These are phyloP conservation scores for Aspergillus sergii DNA, from an alignment of 2,329 filamentous ascomycete species.

Conservation along the genomic window DNA sequence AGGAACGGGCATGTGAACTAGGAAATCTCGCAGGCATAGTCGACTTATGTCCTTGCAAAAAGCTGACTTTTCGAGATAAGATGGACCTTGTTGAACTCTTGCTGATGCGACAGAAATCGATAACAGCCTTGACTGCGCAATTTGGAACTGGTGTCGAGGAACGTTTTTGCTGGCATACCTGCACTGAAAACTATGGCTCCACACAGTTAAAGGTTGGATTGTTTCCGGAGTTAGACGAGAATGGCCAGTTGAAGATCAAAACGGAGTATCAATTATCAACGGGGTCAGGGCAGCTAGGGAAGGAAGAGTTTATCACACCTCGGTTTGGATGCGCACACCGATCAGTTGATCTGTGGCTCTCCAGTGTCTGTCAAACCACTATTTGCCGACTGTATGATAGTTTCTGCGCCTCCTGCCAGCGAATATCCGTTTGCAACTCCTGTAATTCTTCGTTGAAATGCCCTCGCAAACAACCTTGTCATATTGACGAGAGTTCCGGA, in stretches of 20 bases:
- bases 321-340: slow-evolving; percentile 44
- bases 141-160: slow-evolving; percentile 33
- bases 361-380: slow-evolving; percentile 41
- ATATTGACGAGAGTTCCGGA: slow-evolving; percentile 25
- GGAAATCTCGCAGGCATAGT: slow-evolving; percentile 40
- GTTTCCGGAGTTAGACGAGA: slow-evolving; percentile 37
- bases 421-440: slow-evolving; percentile 39
- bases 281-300: slow-evolving; percentile 37
- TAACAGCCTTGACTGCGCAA: slow-evolving; percentile 27
- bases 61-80: slow-evolving; percentile 43
- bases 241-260: slow-evolving; percentile 35
- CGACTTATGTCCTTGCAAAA: slow-evolving; percentile 44
- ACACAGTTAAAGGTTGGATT: slow-evolving; percentile 39
- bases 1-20: slow-evolving; percentile 36
- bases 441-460: slow-evolving; percentile 39
- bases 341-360: slow-evolving; percentile 44
- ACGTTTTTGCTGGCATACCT: slow-evolving; percentile 43
- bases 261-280: slow-evolving; percentile 42
- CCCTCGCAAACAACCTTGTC: slow-evolving; percentile 36
- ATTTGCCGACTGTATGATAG: slow-evolving; percentile 39
- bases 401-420: slow-evolving; percentile 37
- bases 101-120: slow-evolving; percentile 30
- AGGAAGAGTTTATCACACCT: slow-evolving; percentile 42
- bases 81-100: slow-evolving; percentile 38
- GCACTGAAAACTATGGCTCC: slow-evolving; percentile 37